phyloP scores from a whole-genome alignment of 108 stramenopile genomes.

The Aureococcus anophagefferens region DNA sequence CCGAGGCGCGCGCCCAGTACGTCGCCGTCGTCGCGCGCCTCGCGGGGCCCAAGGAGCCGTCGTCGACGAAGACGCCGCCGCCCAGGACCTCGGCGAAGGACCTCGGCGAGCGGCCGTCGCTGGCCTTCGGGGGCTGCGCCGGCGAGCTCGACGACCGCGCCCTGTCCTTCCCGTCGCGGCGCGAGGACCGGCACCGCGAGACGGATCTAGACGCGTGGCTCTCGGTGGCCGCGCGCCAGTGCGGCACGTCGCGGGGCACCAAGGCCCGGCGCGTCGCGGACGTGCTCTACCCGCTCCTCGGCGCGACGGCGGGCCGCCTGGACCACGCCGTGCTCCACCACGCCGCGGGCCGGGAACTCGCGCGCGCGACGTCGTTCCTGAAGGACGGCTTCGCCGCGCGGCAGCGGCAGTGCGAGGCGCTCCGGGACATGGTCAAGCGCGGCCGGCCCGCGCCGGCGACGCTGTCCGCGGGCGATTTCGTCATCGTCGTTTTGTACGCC shows the following conservation, averaged over 20 bases:
- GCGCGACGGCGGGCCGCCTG: not conserved
- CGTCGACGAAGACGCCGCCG: not conserved
- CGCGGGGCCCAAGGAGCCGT: not conserved
- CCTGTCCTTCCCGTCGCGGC: not conserved
- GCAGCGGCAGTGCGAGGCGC: not conserved
- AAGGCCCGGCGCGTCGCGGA: not conserved
- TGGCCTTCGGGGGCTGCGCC: too few relatives aligned
- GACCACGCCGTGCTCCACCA: not conserved
- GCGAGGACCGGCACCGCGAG: not conserved
- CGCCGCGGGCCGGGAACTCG: not conserved
- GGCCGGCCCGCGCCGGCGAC: not conserved
- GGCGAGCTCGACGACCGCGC: too few relatives aligned
- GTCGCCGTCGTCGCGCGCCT: too few relatives aligned
- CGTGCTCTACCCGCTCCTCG: not conserved
- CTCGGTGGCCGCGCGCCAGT: not conserved
- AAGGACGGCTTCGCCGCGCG: not conserved
- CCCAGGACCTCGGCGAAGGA: not conserved
- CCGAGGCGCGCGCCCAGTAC: not conserved
- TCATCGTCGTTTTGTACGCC: too few relatives aligned
- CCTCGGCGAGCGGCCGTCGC: too few relatives aligned
- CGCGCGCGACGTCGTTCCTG: not conserved
- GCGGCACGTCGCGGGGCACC: not conserved
- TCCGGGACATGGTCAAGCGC: not conserved
- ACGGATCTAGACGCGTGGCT: not conserved
- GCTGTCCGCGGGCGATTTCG: too few relatives aligned